phyloP scores from a whole-genome alignment of 306 rosid species.

The Rosa lucieae region DNA sequence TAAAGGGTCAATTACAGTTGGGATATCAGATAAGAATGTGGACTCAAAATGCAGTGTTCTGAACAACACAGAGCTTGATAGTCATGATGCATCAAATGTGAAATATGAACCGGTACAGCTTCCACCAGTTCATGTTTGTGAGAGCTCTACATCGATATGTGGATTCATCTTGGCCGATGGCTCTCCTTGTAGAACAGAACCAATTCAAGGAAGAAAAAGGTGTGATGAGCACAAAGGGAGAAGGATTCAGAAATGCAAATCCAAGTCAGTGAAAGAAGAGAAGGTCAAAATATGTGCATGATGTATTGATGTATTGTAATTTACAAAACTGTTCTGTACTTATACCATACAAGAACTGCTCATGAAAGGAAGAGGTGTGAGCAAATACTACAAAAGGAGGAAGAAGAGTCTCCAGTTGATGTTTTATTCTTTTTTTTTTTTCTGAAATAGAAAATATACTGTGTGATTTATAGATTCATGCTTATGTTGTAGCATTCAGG shows the following conservation, averaged over 20 bases:
- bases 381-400: neutral
- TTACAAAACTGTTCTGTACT: neutral
- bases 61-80: slow-evolving; percentile 8
- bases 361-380: slow-evolving; percentile 21
- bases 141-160: slow-evolving; percentile 39
- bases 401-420: neutral
- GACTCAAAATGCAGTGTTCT: slow-evolving; percentile 12
- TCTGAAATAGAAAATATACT: neutral
- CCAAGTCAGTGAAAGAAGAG: slow-evolving; percentile 22
- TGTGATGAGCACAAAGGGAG: slow-evolving; percentile 79
- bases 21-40: slow-evolving; percentile 24
- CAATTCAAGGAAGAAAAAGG: slow-evolving; percentile 67
- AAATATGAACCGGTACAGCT: slow-evolving; percentile 23
- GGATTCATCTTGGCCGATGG: slow-evolving; percentile 64
- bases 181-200: slow-evolving; percentile 51
- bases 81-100: slow-evolving; percentile 26
- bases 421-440: neutral
- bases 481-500: neutral
- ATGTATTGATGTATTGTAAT: neutral
- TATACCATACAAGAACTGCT: slow-evolving; percentile 10
- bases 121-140: slow-evolving; percentile 25
- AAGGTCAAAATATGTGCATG: slow-evolving; percentile 12
- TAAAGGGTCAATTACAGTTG: slow-evolving; percentile 20
- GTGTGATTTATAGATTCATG: neutral
- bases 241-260: slow-evolving; percentile 36